Evolutionary conservation across 2,329 filamentous ascomycete genomes (phyloP).

Genomic region (Aspergillus piperis): DNA sequence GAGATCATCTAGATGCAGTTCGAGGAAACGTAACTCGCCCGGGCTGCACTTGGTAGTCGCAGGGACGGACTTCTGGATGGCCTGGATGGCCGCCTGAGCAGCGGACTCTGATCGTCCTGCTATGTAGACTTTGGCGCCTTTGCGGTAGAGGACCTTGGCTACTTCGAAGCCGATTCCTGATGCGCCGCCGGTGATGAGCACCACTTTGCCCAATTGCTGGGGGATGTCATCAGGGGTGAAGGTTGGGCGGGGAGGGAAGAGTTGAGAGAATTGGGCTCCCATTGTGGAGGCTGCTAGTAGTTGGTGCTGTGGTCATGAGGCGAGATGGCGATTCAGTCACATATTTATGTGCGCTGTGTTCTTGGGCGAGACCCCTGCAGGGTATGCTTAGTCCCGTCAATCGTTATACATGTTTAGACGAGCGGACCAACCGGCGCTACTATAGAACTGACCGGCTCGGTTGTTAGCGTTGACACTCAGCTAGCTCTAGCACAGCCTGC

Average conservation of each 20-base stretch:
- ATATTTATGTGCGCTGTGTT: neutral
- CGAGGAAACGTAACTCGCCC: conserved; percentile 26
- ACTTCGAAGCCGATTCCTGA: conserved; percentile 18
- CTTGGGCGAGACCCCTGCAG: no score
- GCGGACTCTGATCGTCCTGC: neutral
- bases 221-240: conserved; percentile 12
- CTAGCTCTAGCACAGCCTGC: no score
- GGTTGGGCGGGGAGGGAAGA: conserved; percentile 11
- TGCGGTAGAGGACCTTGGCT: conserved; percentile 12
- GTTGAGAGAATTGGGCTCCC: conserved; percentile 10
- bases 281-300: neutral
- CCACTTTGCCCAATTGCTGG: conserved; percentile 8
- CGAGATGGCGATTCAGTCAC: neutral
- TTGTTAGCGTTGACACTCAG: neutral
- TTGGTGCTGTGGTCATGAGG: neutral
- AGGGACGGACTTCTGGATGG: neutral
- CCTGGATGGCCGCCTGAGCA: neutral
- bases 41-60: neutral
- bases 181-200: conserved; percentile 13
- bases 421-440: neutral
- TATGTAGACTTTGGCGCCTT: conserved; percentile 9
- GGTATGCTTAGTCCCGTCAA: no score
- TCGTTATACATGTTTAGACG: neutral
- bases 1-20: conserved; percentile 46
- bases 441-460: neutral